phyloP scores from a whole-genome alignment of 2,329 filamentous ascomycete genomes.

The Fusarium phyllophilum region DNA sequence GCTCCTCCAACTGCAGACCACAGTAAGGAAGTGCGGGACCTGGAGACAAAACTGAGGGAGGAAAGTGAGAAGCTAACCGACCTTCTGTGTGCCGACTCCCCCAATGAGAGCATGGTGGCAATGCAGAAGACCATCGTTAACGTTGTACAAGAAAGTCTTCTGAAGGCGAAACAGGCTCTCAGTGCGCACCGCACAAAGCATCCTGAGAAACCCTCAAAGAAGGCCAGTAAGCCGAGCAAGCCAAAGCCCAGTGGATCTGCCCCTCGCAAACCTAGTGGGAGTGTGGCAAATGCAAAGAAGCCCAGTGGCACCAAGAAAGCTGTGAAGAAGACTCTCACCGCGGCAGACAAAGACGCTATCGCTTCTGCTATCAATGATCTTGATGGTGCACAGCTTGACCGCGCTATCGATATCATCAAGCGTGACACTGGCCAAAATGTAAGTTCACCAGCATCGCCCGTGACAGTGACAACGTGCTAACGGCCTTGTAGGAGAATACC shows the following conservation, averaged over 20 bases:
- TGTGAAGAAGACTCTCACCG: constrained; percentile 68
- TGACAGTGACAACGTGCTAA: constrained; percentile 8
- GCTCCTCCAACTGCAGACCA: constrained; percentile 55
- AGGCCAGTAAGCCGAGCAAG: constrained; percentile 68
- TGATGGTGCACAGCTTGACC: constrained; percentile 78
- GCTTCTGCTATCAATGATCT: constrained; percentile 86
- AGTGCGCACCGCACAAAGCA: constrained; percentile 58
- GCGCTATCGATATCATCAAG: constrained; percentile 90
- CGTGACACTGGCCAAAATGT: constrained; percentile 81
- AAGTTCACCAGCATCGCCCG: constrained; percentile 51
- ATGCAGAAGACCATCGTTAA: constrained; percentile 71
- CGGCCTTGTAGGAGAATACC: constrained; percentile 61
- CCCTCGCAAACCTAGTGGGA: constrained; percentile 56
- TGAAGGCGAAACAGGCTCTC: constrained; percentile 75
- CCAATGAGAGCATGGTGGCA: constrained; percentile 63
- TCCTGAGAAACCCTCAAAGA: constrained; percentile 67
- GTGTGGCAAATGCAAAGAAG: constrained; percentile 50
- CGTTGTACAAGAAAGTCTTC: constrained; percentile 76
- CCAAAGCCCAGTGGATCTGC: constrained; percentile 52
- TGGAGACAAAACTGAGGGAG: constrained; percentile 63
- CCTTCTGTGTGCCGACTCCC: constrained; percentile 61
- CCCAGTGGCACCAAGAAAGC: constrained; percentile 57
- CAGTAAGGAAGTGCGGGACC: constrained; percentile 60
- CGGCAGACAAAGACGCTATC: constrained; percentile 89
- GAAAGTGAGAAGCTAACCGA: constrained; percentile 69